A percentile compares a stretch with the other conserved stretches of the same genome.
Conservation (phyloP, 176 grass and related monocot species). For the maize (Zea mays) region DNA sequence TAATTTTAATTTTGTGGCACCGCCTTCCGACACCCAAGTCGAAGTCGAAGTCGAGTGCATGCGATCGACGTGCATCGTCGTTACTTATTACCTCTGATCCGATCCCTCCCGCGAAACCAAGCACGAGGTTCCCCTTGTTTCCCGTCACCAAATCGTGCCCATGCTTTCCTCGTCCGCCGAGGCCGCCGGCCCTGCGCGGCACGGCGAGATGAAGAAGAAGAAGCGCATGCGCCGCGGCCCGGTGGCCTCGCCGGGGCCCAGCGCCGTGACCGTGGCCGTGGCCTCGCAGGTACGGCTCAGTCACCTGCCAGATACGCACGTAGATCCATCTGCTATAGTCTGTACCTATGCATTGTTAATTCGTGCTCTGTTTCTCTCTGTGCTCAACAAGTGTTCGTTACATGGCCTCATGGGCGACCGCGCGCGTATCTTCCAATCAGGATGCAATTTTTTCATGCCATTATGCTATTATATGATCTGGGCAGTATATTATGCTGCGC, state of each 20-base stretch:
- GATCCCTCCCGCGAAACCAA: neutral
- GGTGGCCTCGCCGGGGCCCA: neutral
- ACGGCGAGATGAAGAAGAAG: neutral
- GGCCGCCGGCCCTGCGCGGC: neutral
- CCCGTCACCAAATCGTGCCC: neutral
- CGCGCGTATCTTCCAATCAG: neutral
- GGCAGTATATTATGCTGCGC: neutral
- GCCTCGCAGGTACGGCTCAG: neutral
- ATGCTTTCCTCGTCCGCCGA: neutral
- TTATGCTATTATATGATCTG: neutral
- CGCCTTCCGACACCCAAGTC: neutral
- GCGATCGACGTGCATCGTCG: neutral
- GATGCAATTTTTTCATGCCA: neutral
- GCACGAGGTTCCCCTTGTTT: neutral
- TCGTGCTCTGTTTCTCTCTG: neutral
- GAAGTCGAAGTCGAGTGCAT: neutral
- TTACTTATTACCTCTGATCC: neutral
- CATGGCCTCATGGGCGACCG: neutral
- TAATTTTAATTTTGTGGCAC: too few species aligned
- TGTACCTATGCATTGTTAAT: neutral
- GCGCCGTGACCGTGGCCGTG: neutral
- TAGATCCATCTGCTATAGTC: neutral
- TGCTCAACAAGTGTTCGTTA: neutral
- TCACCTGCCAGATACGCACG: neutral
- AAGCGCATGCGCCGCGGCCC: neutral